Evolutionary conservation across 495 filamentous ascomycete genomes (phyloP).

Genomic region (Tuber magnatum): DNA sequence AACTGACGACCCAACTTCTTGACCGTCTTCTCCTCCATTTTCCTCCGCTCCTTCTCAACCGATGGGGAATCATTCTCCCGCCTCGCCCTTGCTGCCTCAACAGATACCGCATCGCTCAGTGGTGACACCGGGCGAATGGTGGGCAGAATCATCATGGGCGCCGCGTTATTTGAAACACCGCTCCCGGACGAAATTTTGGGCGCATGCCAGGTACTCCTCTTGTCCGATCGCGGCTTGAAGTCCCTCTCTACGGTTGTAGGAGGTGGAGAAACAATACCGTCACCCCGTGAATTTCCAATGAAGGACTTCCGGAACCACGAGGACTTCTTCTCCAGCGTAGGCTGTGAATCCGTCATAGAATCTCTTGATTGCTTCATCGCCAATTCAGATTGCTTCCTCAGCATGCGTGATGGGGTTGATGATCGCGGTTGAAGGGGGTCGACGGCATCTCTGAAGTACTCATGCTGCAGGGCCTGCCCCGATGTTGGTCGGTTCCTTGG

Average conservation of each 20-base stretch:
- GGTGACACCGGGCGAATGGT: slow-evolving; percentile 94
- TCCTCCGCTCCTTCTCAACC: slow-evolving; percentile 44
- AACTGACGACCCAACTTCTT: slow-evolving; percentile 96
- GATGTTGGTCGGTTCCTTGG: slow-evolving; percentile 91
- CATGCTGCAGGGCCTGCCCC: slow-evolving; percentile 81
- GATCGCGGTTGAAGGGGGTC: slow-evolving; percentile 91
- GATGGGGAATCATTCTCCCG: slow-evolving; percentile 34
- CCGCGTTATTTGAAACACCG: slow-evolving; percentile 52
- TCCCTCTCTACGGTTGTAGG: slow-evolving; percentile 47
- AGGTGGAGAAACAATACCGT: slow-evolving; percentile 43
- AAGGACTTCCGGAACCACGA: slow-evolving; percentile 96
- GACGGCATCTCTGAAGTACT: slow-evolving; percentile 92
- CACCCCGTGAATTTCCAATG: slow-evolving; percentile 49
- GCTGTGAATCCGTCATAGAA: slow-evolving; percentile 44
- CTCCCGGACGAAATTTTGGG: slow-evolving; percentile 33
- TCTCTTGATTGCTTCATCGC: slow-evolving; percentile 62
- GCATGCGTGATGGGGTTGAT: slow-evolving; percentile 66
- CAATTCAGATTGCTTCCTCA: slow-evolving; percentile 79
- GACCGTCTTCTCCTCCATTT: slow-evolving; percentile 59
- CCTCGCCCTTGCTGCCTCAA: slow-evolving; percentile 56
- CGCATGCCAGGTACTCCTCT: slow-evolving; percentile 41
- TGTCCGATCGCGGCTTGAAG: slow-evolving; percentile 35
- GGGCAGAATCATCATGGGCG: slow-evolving; percentile 95
- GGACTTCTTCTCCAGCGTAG: slow-evolving; percentile 67
- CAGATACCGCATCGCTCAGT: slow-evolving; percentile 82